Percentiles rank a stretch among this genome's conserved stretches.
Evolutionary conservation across 2,329 filamentous ascomycete species (phyloP).

Genomic region (Acrocalymma vagum): DNA sequence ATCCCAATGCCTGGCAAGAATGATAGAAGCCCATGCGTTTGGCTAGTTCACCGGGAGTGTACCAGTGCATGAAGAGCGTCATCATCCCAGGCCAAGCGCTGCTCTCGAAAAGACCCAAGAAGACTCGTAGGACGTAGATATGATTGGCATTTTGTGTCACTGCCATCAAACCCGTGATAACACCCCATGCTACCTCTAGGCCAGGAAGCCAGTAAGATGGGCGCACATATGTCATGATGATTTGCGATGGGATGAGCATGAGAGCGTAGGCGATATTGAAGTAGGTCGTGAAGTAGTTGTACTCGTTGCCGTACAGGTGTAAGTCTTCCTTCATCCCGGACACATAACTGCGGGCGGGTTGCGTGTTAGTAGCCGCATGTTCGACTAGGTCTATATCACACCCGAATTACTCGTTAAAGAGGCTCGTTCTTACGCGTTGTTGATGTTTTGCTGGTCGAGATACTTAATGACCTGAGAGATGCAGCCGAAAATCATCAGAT

Average conservation of each 20-base stretch:
- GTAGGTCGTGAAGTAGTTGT: slow-evolving; percentile 17
- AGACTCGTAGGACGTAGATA: slow-evolving; percentile 8
- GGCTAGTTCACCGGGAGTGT: slow-evolving; percentile 15
- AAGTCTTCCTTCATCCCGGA: slow-evolving; percentile 23
- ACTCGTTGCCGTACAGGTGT: slow-evolving; percentile 17
- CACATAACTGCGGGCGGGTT: slow-evolving; percentile 20
- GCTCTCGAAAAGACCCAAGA: slow-evolving; percentile 3
- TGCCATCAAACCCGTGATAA: slow-evolving; percentile 16
- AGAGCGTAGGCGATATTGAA: slow-evolving; percentile 15
- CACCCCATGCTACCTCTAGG: slow-evolving; percentile 11
- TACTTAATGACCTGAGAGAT: too few relatives aligned
- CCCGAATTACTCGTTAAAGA: too few relatives aligned
- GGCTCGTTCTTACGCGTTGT: too few relatives aligned
- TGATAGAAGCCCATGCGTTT: slow-evolving; percentile 12
- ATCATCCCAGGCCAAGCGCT: slow-evolving; percentile 10
- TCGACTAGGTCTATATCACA: too few relatives aligned
- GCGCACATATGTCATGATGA: slow-evolving; percentile 18
- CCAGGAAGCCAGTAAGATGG: slow-evolving; percentile 16
- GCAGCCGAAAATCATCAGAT: too few relatives aligned
- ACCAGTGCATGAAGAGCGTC: slow-evolving; percentile 10
- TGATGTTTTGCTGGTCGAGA: too few relatives aligned
- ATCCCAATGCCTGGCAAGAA: slow-evolving; percentile 2
- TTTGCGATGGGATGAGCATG: slow-evolving; percentile 13
- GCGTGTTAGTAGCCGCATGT: too few relatives aligned
- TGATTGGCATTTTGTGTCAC: not conserved